Base-by-base conservation (phyloP, 768 basidiomycete species). In the Candolleomyces eurysporus region DNA sequence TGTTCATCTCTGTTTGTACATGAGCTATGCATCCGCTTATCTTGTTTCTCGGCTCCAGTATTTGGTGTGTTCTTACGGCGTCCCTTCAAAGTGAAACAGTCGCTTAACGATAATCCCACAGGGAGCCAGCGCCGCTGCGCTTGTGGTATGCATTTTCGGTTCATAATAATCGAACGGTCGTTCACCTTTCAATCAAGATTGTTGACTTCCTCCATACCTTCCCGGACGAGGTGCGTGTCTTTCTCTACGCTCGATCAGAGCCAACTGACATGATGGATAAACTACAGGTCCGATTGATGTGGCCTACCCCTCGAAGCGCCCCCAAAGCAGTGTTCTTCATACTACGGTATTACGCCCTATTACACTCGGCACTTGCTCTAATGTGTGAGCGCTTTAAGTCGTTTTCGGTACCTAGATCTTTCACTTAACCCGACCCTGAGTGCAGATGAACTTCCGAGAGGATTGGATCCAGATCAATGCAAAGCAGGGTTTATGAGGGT, bases 221-320 rank as follows among this genome's bases (percentile, higher is more conserved):
- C 45, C 45, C 45, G 17, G 19, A 21, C 16, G 45, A 46, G 45
- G 45, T 46, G 14, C 16, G 14, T 7, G 14, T 9, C 19, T 46
- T 46, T 17, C 45, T 46, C 17, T 5, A 4, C 10, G 19, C 6
- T 17, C 45, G 16, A 46, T 6, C 36, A 11, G 16, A 9, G 16
- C 16, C 19, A 17, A 36, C 36, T 36, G 6, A 36, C 11, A 36
- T 36, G 8, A 11, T 36, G 36, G 8, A 1, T 5, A 36, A 26
- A 2, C 26, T 5, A 36, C 45, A 46, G 45, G 45, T 46, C 19
- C 45, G 45, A 65, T 26, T 19, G 63, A 50, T 61, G 58, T 45
- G 62, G 48, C 63, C 62, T 64, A 67, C 61, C 68, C 66, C 63
- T 69, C 73, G 76, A 68, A 78, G 73, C 65, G 64, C 63, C 72